Percentiles rank a stretch among this genome's conserved stretches.
phyloP scores from a whole-genome alignment of 1,284 basidiomycete genomes.

The Trametes versicolor region DNA sequence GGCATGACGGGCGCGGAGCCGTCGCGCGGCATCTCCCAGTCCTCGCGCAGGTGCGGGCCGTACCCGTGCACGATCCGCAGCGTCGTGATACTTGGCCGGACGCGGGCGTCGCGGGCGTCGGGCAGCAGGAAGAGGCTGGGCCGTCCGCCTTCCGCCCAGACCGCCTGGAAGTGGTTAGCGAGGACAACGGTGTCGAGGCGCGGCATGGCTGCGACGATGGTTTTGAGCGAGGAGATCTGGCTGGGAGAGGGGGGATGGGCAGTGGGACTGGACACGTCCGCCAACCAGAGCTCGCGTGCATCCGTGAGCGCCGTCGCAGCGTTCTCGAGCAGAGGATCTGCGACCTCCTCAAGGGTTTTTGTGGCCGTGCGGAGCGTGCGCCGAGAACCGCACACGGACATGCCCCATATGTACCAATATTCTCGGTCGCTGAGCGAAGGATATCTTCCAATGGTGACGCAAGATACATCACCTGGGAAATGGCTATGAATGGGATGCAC shows the following conservation, averaged over 20 bases:
- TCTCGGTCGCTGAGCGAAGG: not conserved
- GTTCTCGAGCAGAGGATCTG: not conserved
- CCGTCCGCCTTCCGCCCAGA: not conserved
- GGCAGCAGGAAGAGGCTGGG: slow-evolving; percentile 2
- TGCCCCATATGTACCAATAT: not conserved
- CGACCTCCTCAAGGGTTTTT: not conserved
- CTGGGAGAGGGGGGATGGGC: not conserved
- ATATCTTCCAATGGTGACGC: not conserved
- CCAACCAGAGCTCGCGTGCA: slow-evolving; percentile 1
- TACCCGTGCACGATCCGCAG: slow-evolving; percentile 7
- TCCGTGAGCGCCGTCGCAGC: not conserved
- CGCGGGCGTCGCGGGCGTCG: not conserved
- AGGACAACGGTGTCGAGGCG: slow-evolving; percentile 2
- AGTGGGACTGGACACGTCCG: not conserved
- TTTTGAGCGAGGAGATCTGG: not conserved
- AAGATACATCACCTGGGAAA: not conserved
- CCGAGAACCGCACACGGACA: not conserved
- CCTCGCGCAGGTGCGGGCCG: not conserved
- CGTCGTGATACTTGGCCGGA: not conserved
- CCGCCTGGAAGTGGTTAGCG: not conserved
- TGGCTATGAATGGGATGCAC: no score
- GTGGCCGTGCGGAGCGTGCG: not conserved
- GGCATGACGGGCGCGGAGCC: no score
- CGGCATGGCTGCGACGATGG: not conserved
- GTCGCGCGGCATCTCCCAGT: not conserved